Evolutionary conservation across 306 rosid genomes (phyloP).

Genomic region (Ormosia emarginata): DNA sequence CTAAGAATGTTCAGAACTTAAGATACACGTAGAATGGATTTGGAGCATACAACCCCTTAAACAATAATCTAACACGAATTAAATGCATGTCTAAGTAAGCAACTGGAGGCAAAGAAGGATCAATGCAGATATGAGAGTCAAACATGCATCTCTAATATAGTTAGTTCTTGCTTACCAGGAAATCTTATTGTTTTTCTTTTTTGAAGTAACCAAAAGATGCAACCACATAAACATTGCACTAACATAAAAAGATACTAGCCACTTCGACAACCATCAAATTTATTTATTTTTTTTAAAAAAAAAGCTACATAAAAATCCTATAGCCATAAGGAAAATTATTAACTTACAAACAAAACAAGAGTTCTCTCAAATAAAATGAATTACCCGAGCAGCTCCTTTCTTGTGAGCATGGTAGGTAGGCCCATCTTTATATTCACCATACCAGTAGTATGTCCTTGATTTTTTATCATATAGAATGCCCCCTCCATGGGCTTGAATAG

Average conservation of each 20-base stretch:
- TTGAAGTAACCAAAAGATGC: background rate
- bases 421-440: constrained; percentile 97
- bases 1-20: background rate
- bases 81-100: background rate
- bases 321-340: constrained; percentile 7
- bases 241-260: background rate
- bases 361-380: constrained; percentile 12
- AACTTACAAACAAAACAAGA: constrained; percentile 11
- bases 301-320: constrained; percentile 12
- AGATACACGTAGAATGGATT: background rate
- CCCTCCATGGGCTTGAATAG: constrained; percentile 98
- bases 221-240: background rate
- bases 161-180: background rate
- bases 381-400: constrained; percentile 93
- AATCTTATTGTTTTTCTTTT: background rate
- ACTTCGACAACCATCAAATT: background rate
- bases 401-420: constrained; percentile 85
- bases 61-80: background rate
- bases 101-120: background rate
- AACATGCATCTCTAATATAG: constrained; percentile 8
- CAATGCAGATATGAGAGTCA: background rate
- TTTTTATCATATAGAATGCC: constrained; percentile 70
- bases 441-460: constrained; percentile 90
- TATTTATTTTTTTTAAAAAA: background rate
- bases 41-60: background rate